Conservation (phyloP, 2,329 filamentous ascomycete species). For the Grosmannia penicillata region DNA sequence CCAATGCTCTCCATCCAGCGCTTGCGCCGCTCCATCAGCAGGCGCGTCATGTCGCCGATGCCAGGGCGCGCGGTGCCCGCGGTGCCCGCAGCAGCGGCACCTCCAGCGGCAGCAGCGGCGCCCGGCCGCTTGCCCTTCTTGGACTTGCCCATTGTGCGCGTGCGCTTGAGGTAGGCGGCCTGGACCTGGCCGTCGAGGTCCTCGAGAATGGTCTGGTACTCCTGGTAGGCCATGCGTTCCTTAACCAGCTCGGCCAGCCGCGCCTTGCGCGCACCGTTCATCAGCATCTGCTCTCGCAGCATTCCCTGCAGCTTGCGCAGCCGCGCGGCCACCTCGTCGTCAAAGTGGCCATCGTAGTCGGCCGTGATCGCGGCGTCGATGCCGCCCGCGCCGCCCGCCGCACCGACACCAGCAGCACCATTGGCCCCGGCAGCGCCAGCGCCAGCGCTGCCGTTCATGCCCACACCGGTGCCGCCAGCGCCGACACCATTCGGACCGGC, state of each 20-base stretch:
- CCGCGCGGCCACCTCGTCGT: constrained; percentile 87
- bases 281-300: constrained; percentile 66
- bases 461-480: background rate
- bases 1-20: constrained; percentile 88
- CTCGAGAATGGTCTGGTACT: constrained; percentile 92
- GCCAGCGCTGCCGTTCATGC: constrained; percentile 3
- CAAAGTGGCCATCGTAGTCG: constrained; percentile 78
- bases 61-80: constrained; percentile 55
- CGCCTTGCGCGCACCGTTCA: constrained; percentile 83
- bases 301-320: constrained; percentile 72
- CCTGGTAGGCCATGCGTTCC: constrained; percentile 89
- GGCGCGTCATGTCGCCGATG: constrained; percentile 83
- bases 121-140: constrained; percentile 51
- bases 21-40: constrained; percentile 77
- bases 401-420: background rate
- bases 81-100: constrained; percentile 25
- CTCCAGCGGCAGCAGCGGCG: constrained; percentile 43
- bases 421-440: constrained; percentile 13
- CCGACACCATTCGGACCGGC: background rate
- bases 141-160: constrained; percentile 86
- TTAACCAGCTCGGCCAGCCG: constrained; percentile 76
- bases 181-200: constrained; percentile 93
- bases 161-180: constrained; percentile 88
- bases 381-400: constrained; percentile 15
- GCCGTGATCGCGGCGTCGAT: constrained; percentile 22